Conservation (phyloP, 495 filamentous ascomycete genomes). For the Filosporella fistucella region DNA sequence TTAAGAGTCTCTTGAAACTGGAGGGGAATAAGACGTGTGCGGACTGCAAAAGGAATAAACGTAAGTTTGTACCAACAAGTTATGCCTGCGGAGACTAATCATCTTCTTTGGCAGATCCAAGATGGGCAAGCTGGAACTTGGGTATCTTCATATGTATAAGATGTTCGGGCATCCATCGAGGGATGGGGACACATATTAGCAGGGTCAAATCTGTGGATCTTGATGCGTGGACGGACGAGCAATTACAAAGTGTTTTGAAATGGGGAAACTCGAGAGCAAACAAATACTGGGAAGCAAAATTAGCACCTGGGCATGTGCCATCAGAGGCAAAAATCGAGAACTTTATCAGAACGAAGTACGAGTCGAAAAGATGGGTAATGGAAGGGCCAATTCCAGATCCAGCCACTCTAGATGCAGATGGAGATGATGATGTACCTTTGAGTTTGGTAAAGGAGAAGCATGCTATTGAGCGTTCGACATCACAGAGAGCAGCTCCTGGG, state of each 20-base stretch:
- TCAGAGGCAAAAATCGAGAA: slow-evolving; percentile 99
- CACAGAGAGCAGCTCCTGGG: slow-evolving; percentile 8
- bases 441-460: slow-evolving; percentile 56
- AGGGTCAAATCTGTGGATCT: slow-evolving; percentile 97
- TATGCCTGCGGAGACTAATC: background rate
- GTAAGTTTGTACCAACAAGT: slow-evolving; percentile 45
- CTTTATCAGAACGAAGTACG: slow-evolving; percentile 98
- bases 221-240: slow-evolving; percentile 97
- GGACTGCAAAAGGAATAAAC: slow-evolving; percentile 98
- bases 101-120: slow-evolving; percentile 58
- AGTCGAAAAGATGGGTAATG: slow-evolving; percentile 97
- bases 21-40: slow-evolving; percentile 94
- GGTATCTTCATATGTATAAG: slow-evolving; percentile 96
- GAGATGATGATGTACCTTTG: slow-evolving; percentile 74
- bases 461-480: slow-evolving; percentile 36
- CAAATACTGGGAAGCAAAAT: slow-evolving; percentile 97
- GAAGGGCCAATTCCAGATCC: slow-evolving; percentile 93
- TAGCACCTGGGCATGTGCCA: slow-evolving; percentile 87
- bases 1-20: slow-evolving; percentile 89
- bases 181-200: slow-evolving; percentile 98
- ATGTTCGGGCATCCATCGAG: slow-evolving; percentile 95
- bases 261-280: slow-evolving; percentile 97
- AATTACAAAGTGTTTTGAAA: slow-evolving; percentile 81
- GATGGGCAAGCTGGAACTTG: slow-evolving; percentile 98
- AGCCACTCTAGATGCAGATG: slow-evolving; percentile 73